phyloP scores from a whole-genome alignment of 768 basidiomycete genomes.

The Boletus bicolor region DNA sequence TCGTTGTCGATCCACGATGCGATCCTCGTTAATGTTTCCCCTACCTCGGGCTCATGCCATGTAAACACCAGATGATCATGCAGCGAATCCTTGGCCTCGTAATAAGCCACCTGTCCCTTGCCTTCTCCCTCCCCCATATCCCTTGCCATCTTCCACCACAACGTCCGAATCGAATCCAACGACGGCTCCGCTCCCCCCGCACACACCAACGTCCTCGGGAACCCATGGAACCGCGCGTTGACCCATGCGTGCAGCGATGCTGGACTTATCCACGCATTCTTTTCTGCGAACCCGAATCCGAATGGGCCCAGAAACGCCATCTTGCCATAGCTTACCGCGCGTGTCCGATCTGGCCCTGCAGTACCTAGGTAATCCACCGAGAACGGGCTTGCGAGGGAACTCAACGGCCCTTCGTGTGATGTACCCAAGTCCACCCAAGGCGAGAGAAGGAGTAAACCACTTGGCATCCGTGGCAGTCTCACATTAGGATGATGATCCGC shows the following conservation, averaged over 20 bases:
- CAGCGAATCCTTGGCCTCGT: constrained; percentile 48
- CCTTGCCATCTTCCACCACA: constrained; percentile 48
- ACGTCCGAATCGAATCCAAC: constrained; percentile 49
- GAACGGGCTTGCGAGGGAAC: constrained; percentile 35
- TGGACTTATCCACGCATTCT: constrained; percentile 59
- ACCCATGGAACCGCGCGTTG: constrained; percentile 46
- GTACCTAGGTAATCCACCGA: constrained; percentile 28
- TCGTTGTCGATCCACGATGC: constrained; percentile 42
- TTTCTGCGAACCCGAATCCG: constrained; percentile 42
- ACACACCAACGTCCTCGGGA: constrained; percentile 59
- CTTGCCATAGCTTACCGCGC: constrained; percentile 1
- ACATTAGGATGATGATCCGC: constrained; percentile 12
- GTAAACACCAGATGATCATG: constrained; percentile 53
- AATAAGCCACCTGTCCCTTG: constrained; percentile 41
- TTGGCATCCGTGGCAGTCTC: constrained; percentile 20
- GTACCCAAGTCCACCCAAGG: constrained; percentile 27
- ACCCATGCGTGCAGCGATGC: constrained; percentile 43
- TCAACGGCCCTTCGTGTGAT: constrained; percentile 29
- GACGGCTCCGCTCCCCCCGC: constrained; percentile 57
- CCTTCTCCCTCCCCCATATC: constrained; percentile 48
- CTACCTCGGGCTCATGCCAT: constrained; percentile 57
- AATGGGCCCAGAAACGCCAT: constrained; percentile 49
- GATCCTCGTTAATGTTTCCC: constrained; percentile 45
- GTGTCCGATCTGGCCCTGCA: not conserved
- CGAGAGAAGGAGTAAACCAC: constrained; percentile 35